Base-by-base conservation (phyloP, 768 basidiomycete genomes). In the Leccinum uliginosum region DNA sequence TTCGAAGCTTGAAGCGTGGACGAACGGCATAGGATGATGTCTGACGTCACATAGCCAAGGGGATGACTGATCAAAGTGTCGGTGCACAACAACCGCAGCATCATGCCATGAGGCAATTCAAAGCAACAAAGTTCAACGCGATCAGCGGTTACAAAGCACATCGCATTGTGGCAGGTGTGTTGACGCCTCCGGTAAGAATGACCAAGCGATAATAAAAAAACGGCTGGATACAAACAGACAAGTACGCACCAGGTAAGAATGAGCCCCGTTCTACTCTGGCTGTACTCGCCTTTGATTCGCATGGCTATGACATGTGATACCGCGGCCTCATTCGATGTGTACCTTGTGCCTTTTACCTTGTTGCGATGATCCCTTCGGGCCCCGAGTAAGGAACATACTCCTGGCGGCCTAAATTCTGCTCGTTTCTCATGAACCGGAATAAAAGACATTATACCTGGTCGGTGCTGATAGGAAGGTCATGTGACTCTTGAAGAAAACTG, bases 171-270 rank as follows among this genome's bases (percentile, higher is more conserved):
- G 43, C 12, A 21, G 43, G 12, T 44, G 21, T 44, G 43, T 21
- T 21, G 43, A 14, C 6, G 21, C 21, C 19, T 21, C 43, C 0
- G 0, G 19, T 17, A 44, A 44, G 11, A 19, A 44, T 44, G 43
- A 44, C 43, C 21, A 44, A n/a, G 17, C 38, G 7, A 21, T 44
- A 43, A 19, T 19, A 15, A n/a, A 11, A 21, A 11, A 21, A 11
- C 19, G 6, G 11, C 11, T 35, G 35, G 3, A 9, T 21, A 44
- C 43, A n/a, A 43, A 43, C 7, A 43, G 19, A 44, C 75, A 5
- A 30, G 12, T 5, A 75, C 21, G 85, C 85, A 2, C 85, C 83
- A 30, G 82, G 84, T 79, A 45, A 84, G 82, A 61, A 83, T 81
- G 23, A 84, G 70, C 46, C 82, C 81, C 17, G 81, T 83, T n/a